phyloP scores from a whole-genome alignment of 2,329 filamentous ascomycete species.

The Talaromyces sp. region DNA sequence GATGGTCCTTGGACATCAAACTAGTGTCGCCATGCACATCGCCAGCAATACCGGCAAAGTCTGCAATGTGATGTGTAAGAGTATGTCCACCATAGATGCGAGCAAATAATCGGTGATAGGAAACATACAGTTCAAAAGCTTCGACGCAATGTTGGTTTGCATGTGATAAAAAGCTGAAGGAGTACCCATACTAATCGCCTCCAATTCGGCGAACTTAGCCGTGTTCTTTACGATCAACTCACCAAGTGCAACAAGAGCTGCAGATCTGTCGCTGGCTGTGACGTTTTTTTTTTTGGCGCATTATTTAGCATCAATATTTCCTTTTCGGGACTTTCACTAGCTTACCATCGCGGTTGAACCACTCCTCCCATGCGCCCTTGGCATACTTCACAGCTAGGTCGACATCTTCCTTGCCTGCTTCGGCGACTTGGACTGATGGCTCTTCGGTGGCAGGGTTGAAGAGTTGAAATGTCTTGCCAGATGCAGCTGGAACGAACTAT shows the following conservation, averaged over 20 bases:
- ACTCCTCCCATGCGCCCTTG: slow-evolving; percentile 43
- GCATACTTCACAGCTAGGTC: slow-evolving; percentile 45
- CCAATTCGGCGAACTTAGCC: slow-evolving; percentile 36
- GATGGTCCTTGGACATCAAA: slow-evolving; percentile 64
- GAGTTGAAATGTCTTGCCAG: neutral
- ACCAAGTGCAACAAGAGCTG: slow-evolving; percentile 41
- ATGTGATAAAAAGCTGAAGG: slow-evolving; percentile 1
- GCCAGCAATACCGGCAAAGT: slow-evolving; percentile 44
- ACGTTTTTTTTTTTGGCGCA: too few relatives aligned
- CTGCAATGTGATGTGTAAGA: slow-evolving; percentile 35
- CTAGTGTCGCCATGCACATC: slow-evolving; percentile 21
- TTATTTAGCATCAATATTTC: slow-evolving; percentile 29
- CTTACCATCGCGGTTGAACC: slow-evolving; percentile 37
- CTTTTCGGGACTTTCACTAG: too few relatives aligned
- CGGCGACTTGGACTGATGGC: slow-evolving; percentile 43
- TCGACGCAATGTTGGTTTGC: slow-evolving; percentile 1
- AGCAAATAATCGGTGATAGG: too few relatives aligned
- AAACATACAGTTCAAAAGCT: slow-evolving; percentile 34
- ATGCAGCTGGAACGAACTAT: neutral
- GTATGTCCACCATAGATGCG: slow-evolving; percentile 23
- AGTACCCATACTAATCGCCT: slow-evolving; percentile 6
- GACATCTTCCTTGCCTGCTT: slow-evolving; percentile 39
- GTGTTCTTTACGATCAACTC: slow-evolving; percentile 46
- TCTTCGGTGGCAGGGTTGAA: neutral
- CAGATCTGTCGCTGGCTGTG: slow-evolving; percentile 38